Conservation (phyloP, 805 yeast species). For the Nakazawaea holstii region DNA sequence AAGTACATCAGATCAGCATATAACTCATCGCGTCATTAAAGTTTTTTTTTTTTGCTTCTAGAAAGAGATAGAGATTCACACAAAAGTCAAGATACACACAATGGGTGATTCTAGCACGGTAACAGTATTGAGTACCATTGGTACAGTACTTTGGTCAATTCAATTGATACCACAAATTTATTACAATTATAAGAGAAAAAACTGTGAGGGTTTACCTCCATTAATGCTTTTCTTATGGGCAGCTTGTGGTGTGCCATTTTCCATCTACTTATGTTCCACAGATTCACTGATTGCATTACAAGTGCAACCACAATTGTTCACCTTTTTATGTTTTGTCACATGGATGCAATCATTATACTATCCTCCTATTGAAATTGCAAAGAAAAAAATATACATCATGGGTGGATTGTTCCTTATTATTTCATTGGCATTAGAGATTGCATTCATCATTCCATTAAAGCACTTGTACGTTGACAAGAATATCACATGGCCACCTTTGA, state of each 20-base stretch:
- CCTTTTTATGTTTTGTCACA: constrained; percentile 59
- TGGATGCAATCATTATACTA: constrained; percentile 61
- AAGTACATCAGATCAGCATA: too few species aligned
- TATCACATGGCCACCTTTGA: constrained; percentile 67
- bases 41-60: too few species aligned
- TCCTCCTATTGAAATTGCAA: constrained; percentile 7
- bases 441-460: constrained; percentile 66
- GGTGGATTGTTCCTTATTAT: constrained; percentile 33
- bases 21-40: background rate
- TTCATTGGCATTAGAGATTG: constrained; percentile 60
- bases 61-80: too few species aligned
- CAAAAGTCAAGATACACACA: background rate
- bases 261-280: constrained; percentile 72
- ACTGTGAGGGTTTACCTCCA: constrained; percentile 90
- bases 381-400: constrained; percentile 19
- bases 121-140: constrained; percentile 79
- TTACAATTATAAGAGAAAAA: constrained; percentile 61
- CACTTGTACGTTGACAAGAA: constrained; percentile 36
- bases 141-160: constrained; percentile 91
- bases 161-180: constrained; percentile 78
- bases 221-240: constrained; percentile 90
- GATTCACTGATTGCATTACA: constrained; percentile 72
- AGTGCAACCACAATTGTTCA: constrained; percentile 84
- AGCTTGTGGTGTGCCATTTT: constrained; percentile 70
- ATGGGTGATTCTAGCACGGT: constrained; percentile 36